Conservation (phyloP, 371 early-diverging fungal species). For the Thermomucor indicae-seudaticae region DNA sequence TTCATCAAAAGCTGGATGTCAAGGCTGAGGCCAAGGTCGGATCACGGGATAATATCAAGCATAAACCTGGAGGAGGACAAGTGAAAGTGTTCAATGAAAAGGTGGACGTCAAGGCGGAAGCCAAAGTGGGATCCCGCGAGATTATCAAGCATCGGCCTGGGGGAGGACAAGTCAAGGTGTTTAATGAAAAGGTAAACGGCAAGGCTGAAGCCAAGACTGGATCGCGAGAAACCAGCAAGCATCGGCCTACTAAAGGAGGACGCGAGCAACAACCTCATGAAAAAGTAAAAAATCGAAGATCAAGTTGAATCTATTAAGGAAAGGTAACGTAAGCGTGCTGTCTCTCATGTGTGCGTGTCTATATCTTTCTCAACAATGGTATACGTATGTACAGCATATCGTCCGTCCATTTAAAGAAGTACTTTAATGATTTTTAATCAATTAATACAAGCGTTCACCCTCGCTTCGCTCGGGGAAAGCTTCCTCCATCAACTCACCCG, state of each 20-base stretch:
- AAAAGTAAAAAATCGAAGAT: not conserved
- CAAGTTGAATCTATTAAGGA: too few species aligned
- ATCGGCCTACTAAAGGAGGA: not conserved
- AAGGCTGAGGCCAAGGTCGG: constrained; percentile 17
- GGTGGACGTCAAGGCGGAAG: constrained; percentile 4
- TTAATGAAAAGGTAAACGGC: not conserved
- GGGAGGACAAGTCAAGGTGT: constrained; percentile 4
- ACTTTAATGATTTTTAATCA: too few species aligned
- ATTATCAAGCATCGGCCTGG: constrained; percentile 20
- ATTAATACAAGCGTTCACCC: too few species aligned
- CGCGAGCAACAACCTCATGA: not conserved
- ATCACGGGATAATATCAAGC: constrained; percentile 15
- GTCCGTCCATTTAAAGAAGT: too few species aligned
- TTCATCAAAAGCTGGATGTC: constrained; percentile 5
- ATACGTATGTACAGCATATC: too few species aligned
- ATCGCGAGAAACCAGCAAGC: not conserved
- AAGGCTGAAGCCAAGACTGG: not conserved
- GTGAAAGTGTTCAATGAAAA: constrained; percentile 12
- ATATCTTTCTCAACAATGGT: too few species aligned
- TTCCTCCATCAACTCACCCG: too few species aligned
- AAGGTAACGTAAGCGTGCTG: too few species aligned
- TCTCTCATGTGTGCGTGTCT: too few species aligned
- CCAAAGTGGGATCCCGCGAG: constrained; percentile 17
- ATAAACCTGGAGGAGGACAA: constrained; percentile 17
- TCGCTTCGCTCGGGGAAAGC: too few species aligned